phyloP scores from a whole-genome alignment of 192 early-diverging fungal genomes.

The Lunasporangiospora selenospora region DNA sequence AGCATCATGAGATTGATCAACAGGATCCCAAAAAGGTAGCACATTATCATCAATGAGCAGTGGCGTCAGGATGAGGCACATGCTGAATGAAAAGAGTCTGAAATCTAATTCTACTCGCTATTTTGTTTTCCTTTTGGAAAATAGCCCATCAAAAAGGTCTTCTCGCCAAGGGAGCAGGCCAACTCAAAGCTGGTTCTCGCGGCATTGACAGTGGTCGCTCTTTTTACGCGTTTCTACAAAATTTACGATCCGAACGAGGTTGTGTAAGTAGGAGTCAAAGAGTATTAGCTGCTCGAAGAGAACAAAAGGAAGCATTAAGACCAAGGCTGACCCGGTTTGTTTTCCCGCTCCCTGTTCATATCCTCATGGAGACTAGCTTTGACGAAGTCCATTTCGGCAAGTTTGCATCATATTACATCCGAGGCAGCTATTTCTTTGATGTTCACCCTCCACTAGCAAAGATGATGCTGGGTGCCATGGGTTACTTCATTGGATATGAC shows the following conservation, averaged over 20 bases:
- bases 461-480: slow-evolving; percentile 84
- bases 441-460: slow-evolving; percentile 98
- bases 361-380: slow-evolving; percentile 76
- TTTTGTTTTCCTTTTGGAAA: too few species aligned
- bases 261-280: slow-evolving; percentile 56
- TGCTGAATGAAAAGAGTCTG: too few species aligned
- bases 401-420: slow-evolving; percentile 93
- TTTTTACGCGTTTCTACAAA: slow-evolving; percentile 72
- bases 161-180: slow-evolving; percentile 15
- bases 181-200: slow-evolving; percentile 20
- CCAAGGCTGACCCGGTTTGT: neutral
- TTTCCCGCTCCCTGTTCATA: neutral
- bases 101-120: too few species aligned
- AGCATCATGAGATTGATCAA: too few species aligned
- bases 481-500: slow-evolving; percentile 90
- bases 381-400: slow-evolving; percentile 99
- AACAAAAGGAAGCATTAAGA: neutral
- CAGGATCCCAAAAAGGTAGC: too few species aligned
- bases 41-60: too few species aligned
- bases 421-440: slow-evolving; percentile 92
- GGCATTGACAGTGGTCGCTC: slow-evolving; percentile 51
- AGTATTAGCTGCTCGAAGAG: neutral
- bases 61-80: too few species aligned
- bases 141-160: slow-evolving; percentile 27
- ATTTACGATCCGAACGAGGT: slow-evolving; percentile 77